Percentiles rank a stretch among this genome's conserved stretches.
These are phyloP conservation scores for Termitomyces sp. DNA, from an alignment of 768 basidiomycete genomes.

Conservation along the genomic window DNA sequence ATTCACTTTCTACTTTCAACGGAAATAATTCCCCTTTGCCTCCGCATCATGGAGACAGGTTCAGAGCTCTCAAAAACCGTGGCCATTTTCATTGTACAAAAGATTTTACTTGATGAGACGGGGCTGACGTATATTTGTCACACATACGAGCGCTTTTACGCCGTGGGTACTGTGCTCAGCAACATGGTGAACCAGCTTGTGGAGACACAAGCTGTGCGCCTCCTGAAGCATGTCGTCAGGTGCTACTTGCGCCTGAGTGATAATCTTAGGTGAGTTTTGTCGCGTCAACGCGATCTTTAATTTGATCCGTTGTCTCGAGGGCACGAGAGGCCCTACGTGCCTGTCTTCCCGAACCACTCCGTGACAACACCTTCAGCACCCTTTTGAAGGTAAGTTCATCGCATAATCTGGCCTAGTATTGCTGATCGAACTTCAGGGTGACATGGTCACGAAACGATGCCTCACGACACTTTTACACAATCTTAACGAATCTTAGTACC, in stretches of 20 bases:
- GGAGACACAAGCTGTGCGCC: conserved; percentile 93
- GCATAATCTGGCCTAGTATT: not conserved
- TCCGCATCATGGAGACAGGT: conserved; percentile 99
- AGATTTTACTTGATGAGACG: conserved; percentile 94
- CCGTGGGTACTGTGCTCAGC: conserved; percentile 95
- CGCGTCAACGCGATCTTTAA: not conserved
- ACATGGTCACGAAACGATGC: conserved; percentile 97
- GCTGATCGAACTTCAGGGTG: conserved; percentile 52
- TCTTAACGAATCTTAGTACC: conserved; percentile 60
- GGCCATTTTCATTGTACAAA: conserved; percentile 99
- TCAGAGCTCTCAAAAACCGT: conserved; percentile 98
- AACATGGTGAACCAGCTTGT: conserved; percentile 99
- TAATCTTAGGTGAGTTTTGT: conserved; percentile 72
- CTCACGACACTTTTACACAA: conserved; percentile 87
- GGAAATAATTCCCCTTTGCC: conserved; percentile 98
- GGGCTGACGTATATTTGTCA: conserved; percentile 98
- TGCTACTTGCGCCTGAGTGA: conserved; percentile 96
- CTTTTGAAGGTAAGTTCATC: conserved; percentile 75
- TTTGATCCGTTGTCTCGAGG: conserved; percentile 33
- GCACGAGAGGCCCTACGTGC: conserved; percentile 94
- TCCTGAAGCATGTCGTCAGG: conserved; percentile 96
- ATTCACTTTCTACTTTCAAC: conserved; percentile 99
- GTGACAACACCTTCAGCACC: conserved; percentile 88
- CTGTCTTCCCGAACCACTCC: conserved; percentile 91
- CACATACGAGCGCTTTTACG: conserved; percentile 99